Percentiles rank a stretch among this genome's conserved stretches.
Evolutionary conservation across 768 basidiomycete genomes (phyloP).

Genomic region (Suillus placidus): DNA sequence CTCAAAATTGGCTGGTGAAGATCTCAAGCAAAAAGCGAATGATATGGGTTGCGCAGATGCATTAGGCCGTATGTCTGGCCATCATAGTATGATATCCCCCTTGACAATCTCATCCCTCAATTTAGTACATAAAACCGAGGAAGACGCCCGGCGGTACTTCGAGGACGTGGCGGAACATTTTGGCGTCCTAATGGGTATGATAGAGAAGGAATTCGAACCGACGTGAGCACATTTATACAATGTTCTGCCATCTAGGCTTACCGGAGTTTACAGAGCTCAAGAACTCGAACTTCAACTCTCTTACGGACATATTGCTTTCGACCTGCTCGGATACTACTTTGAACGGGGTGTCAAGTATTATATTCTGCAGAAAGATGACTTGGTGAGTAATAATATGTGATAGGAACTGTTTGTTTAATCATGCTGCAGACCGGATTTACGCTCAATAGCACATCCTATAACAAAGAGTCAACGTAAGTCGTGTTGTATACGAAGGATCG

Average conservation of each 20-base stretch:
- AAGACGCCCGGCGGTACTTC: slow-evolving; percentile 8
- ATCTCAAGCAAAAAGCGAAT: slow-evolving; percentile 7
- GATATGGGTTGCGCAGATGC: slow-evolving; percentile 7
- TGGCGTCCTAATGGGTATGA: slow-evolving; percentile 12
- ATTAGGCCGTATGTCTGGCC: not conserved
- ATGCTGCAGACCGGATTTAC: not conserved
- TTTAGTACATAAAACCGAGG: slow-evolving; percentile 6
- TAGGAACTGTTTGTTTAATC: not conserved
- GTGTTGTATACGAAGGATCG: not conserved
- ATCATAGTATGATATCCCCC: not conserved
- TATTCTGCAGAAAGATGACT: not conserved
- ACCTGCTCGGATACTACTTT: slow-evolving; percentile 20
- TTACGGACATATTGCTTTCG: slow-evolving; percentile 22
- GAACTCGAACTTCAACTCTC: slow-evolving; percentile 15
- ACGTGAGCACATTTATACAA: slow-evolving; percentile 13
- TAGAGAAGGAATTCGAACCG: slow-evolving; percentile 20
- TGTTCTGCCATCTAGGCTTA: not conserved
- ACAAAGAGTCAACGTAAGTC: not conserved
- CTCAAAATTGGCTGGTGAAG: not conserved
- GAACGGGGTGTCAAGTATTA: slow-evolving; percentile 8
- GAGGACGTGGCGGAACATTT: slow-evolving; percentile 17
- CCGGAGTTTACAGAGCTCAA: slow-evolving; percentile 12
- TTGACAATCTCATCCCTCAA: not conserved
- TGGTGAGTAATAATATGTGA: not conserved
- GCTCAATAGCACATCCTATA: not conserved